Evolutionary conservation across 108 stramenopile species (phyloP).

Genomic region (Skeletonema grethae): DNA sequence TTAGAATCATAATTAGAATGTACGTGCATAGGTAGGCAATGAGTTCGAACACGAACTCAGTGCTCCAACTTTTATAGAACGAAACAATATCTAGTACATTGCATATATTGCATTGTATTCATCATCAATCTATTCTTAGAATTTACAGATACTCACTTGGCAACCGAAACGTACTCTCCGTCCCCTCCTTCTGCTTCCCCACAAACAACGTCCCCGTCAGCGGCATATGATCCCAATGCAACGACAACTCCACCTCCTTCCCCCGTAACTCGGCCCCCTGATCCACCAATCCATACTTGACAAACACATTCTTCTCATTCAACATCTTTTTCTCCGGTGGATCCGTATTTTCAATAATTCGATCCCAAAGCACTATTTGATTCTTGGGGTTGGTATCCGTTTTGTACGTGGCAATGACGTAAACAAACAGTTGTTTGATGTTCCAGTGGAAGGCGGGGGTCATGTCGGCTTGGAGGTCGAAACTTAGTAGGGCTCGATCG

Average conservation of each 20-base stretch:
- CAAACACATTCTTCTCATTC: slow-evolving; percentile 82
- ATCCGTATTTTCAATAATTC: slow-evolving; percentile 87
- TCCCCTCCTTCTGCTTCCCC: slow-evolving; percentile 66
- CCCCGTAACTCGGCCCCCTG: slow-evolving; percentile 92
- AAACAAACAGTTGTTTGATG: slow-evolving; percentile 95
- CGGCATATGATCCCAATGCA: slow-evolving; percentile 99
- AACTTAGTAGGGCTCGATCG: slow-evolving; percentile 91
- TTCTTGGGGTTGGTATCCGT: slow-evolving; percentile 81
- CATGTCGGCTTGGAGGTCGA: slow-evolving; percentile 91
- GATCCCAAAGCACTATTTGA: slow-evolving; percentile 97
- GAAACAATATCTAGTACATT: no score
- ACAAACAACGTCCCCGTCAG: slow-evolving; percentile 87
- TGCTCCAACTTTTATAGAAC: background rate
- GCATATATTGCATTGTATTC: background rate
- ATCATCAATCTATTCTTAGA: background rate
- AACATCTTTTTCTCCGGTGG: slow-evolving; percentile 66
- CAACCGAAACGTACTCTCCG: slow-evolving; percentile 62
- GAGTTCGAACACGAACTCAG: background rate
- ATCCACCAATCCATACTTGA: slow-evolving; percentile 97
- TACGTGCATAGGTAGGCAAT: background rate
- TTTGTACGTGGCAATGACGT: slow-evolving; percentile 90
- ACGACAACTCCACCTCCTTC: slow-evolving; percentile 80
- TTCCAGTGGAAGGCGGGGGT: slow-evolving; percentile 98
- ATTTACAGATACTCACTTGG: slow-evolving; percentile 71
- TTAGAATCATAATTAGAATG: background rate